Base-by-base conservation (phyloP, 2,329 filamentous ascomycete genomes). In the Tolypocladium album region DNA sequence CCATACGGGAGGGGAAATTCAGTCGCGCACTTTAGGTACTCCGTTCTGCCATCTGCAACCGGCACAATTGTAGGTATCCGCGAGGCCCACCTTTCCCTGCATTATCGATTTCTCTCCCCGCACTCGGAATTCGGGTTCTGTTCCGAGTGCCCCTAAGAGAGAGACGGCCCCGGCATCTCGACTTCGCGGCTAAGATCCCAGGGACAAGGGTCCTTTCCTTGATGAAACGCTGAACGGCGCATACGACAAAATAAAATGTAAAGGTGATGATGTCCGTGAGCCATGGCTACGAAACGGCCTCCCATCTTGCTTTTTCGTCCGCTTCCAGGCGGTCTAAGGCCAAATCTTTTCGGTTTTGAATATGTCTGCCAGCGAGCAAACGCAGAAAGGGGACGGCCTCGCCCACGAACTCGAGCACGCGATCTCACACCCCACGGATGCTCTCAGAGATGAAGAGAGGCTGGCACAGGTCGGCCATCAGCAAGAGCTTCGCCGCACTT, bases 401-500 rank as follows among this genome's bases (percentile, higher is more conserved):
- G 15, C 22, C 45, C 24, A 50, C 12, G 24, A 27, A 4, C 6
- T 50, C 22, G 45, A 50, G 8, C 22, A 50, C 15, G 45, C 24
- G 4, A 22, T 12, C 4, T 17, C 22, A 13, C 13, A 8, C 2
- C 45, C 22, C 45, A 64, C 55, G 20, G 53, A 45, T 12, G 57
- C 55, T 43, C 65, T 65, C 34, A 59, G 40, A 24, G 66, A 68
- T 17, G 65, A 68, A 39, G 58, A 66, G 0, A 63, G 67, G 1
- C 63, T 71, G 15, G 69, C 67, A 2, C 67, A 70, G 58, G 53
- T 71, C 13, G 69, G 69, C 6, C 68, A 70, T 11, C 42, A 62
- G 7, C 68, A 71, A 39, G 68, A 72, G 52, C 70, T 77, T 4
- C 57, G 63, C 31, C 61, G 64, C 20, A 59, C 61, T 22, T 78